Evolutionary conservation across 148 eudicot species (phyloP).

Genomic region (Simmondsia chinensis): DNA sequence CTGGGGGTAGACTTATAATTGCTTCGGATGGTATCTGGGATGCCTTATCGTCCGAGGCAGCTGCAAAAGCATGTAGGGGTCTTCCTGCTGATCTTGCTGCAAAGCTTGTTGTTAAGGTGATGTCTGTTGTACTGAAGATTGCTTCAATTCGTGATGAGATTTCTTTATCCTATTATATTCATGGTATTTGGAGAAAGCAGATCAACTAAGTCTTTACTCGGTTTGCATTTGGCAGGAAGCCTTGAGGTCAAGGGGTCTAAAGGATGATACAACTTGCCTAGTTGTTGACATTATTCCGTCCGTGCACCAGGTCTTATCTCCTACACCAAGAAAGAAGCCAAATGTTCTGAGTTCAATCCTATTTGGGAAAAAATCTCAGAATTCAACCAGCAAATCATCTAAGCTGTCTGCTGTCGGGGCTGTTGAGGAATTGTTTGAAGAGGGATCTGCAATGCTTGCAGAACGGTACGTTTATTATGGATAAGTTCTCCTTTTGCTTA

Average conservation of each 20-base stretch:
- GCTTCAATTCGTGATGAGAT: no score
- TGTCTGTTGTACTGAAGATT: no score
- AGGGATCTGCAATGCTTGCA: conserved; percentile 96
- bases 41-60: conserved; percentile 71
- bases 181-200: no score
- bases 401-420: conserved; percentile 86
- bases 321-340: conserved; percentile 48
- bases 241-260: conserved; percentile 87
- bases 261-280: conserved; percentile 97
- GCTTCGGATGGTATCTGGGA: conserved; percentile 99
- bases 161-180: no score
- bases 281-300: conserved; percentile 95
- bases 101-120: conserved; percentile 94
- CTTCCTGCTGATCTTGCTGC: conserved; percentile 97
- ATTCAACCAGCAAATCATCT: conserved; percentile 37
- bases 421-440: conserved; percentile 97
- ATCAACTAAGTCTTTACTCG: neutral
- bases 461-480: conserved; percentile 48
- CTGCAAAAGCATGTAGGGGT: conserved; percentile 89
- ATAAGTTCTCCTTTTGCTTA: conserved; percentile 1
- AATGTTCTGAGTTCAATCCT: conserved; percentile 48
- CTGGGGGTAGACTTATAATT: conserved; percentile 93
- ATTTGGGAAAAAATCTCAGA: conserved; percentile 55
- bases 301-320: conserved; percentile 54
- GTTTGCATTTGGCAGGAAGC: conserved; percentile 58